Conservation (phyloP, 352 stramenopile genomes). For the Globisporangium lucens region DNA sequence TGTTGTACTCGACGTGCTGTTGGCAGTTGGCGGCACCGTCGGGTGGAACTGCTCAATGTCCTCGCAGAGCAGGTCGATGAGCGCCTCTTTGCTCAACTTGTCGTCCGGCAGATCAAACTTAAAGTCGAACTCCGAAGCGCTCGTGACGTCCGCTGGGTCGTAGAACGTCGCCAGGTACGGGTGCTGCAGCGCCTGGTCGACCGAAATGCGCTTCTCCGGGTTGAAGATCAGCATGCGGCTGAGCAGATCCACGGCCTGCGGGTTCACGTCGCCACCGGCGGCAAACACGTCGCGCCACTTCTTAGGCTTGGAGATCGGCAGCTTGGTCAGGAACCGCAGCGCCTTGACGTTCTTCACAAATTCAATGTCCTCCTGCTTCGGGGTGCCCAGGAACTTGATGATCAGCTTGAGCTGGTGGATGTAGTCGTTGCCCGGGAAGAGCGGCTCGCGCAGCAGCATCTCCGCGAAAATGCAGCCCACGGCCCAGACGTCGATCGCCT, state of each 20-base stretch:
- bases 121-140: slow-evolving; percentile 52
- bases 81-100: slow-evolving; percentile 53
- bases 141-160: slow-evolving; percentile 56
- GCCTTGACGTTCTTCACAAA: slow-evolving; percentile 92
- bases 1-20: slow-evolving; percentile 11
- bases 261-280: slow-evolving; percentile 30
- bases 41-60: slow-evolving; percentile 60
- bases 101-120: slow-evolving; percentile 65
- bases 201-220: slow-evolving; percentile 67
- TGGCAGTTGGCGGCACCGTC: slow-evolving; percentile 17
- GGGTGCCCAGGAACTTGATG: slow-evolving; percentile 62
- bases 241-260: slow-evolving; percentile 57
- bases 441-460: slow-evolving; percentile 94
- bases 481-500: slow-evolving; percentile 92
- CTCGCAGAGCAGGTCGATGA: slow-evolving; percentile 56
- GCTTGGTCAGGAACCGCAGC: slow-evolving; percentile 81
- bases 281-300: slow-evolving; percentile 69
- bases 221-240: slow-evolving; percentile 72
- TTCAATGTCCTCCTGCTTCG: slow-evolving; percentile 69
- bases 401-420: slow-evolving; percentile 85
- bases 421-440: slow-evolving; percentile 91
- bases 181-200: slow-evolving; percentile 51
- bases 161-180: slow-evolving; percentile 87
- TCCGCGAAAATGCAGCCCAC: slow-evolving; percentile 99
- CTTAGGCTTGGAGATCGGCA: slow-evolving; percentile 69